Evolutionary conservation across 2,329 filamentous ascomycete genomes (phyloP), one percentile per base, ranked within the genome.

Genomic region (Bipolaris zeicola): DNA sequence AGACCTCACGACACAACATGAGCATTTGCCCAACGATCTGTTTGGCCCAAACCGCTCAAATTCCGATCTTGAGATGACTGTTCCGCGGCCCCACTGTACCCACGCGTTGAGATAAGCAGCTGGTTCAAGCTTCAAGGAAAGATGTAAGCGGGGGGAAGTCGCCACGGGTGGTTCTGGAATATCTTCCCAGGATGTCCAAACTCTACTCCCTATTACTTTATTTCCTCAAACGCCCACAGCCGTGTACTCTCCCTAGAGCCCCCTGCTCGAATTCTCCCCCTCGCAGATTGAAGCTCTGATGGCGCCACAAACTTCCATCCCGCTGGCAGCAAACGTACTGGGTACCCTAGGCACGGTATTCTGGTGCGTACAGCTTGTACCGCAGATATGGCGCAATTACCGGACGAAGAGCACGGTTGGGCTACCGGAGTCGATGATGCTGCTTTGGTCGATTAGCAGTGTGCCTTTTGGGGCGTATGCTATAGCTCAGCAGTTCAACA

Each of bases 401-500:
- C 81, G 83, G 3, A 81, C 87, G 0, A 87, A 89, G 67, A 80
- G 87, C 72, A 87, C 87, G 0, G 83, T 80, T 0, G 87, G 87
- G 0, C 77, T 90, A 0, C 87, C 89, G 36, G 80, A 83, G 0
- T 83, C 85, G 0, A 89, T 90, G 87, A 89, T 90, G 87, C 81
- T 90, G 62, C 78, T 89, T 3, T 90, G 87, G 82, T 85, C 85
- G 0, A 83, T 81, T 71, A 87, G 87, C 1, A 87, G 87, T 0
- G 83, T 89, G 0, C 87, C 87, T 0, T 80, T 90, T 0, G 87
- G 87, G 1, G 80, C 83, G 6, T 85, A 85, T 71, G 83, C 83
- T 54, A 82, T 85, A 41, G 79, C 80, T 6, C 77, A 79, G 52
- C 66, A 78, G 16, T 82, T 84, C 71, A 84, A 68, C 33, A 62